Conservation (phyloP, 148 eudicot genomes). For the Vaccinium darrowii region DNA sequence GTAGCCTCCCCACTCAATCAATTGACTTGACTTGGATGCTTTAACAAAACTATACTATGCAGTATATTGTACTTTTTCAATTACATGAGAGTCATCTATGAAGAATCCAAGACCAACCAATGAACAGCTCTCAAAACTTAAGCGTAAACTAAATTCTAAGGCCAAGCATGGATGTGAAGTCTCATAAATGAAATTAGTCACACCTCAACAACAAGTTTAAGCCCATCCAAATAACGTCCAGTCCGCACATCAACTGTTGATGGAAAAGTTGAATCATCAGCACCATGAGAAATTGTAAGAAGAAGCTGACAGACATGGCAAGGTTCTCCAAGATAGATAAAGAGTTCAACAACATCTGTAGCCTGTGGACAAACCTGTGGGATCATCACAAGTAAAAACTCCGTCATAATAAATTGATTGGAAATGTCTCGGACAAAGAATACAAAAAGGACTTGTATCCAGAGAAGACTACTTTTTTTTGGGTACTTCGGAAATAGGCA, state of each 20-base stretch:
- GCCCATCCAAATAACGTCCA: constrained; percentile 85
- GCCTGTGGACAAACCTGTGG: constrained; percentile 83
- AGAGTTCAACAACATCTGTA: constrained; percentile 92
- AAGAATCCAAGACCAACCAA: constrained; percentile 11
- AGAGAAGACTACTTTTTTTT: not conserved
- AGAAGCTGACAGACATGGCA: constrained; percentile 98
- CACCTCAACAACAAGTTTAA: constrained; percentile 91
- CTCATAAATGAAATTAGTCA: constrained; percentile 28
- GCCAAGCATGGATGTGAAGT: constrained; percentile 11
- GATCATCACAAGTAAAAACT: constrained; percentile 19
- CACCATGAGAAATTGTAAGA: constrained; percentile 94
- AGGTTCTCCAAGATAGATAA: constrained; percentile 91
- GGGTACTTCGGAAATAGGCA: no score
- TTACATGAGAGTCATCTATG: not conserved
- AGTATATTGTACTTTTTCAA: not conserved
- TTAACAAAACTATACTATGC: not conserved
- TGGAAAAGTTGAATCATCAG: constrained; percentile 92
- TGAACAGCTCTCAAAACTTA: not conserved
- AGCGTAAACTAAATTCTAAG: not conserved
- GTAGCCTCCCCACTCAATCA: not conserved
- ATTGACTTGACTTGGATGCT: not conserved
- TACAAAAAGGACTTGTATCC: not conserved
- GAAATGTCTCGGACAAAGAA: not conserved
- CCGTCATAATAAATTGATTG: not conserved
- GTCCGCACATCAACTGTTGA: constrained; percentile 93